Conservation (phyloP, 495 filamentous ascomycete genomes). For the Immersiella caudata region DNA sequence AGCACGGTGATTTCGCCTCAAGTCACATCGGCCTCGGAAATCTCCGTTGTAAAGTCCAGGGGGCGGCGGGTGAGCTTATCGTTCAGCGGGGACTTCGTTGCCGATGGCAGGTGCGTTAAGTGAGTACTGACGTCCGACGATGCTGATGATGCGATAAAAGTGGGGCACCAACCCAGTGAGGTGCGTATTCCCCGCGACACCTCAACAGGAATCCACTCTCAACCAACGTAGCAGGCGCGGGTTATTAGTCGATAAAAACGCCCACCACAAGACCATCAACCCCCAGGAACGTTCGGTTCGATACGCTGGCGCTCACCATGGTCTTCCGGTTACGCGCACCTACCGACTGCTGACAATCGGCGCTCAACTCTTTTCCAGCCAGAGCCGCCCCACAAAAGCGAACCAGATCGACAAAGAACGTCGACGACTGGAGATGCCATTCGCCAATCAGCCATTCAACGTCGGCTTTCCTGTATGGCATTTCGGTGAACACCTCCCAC, state of each 20-base stretch:
- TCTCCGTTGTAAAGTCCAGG: background rate
- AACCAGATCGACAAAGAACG: background rate
- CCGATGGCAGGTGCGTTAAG: no score
- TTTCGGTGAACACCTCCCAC: background rate
- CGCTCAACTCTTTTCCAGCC: background rate
- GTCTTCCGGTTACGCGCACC: background rate
- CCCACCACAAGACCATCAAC: constrained; percentile 14
- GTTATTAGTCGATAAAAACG: background rate
- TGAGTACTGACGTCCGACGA: no score
- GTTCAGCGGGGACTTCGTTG: no score
- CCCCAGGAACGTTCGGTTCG: background rate
- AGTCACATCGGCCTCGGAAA: background rate
- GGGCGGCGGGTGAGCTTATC: background rate
- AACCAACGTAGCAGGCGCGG: no score
- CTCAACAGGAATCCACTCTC: no score
- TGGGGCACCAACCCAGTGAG: no score
- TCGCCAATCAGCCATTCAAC: background rate
- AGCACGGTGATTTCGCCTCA: background rate
- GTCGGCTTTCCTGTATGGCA: background rate
- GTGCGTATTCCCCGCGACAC: no score
- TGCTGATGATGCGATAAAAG: no score
- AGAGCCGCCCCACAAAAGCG: background rate
- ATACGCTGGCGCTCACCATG: background rate
- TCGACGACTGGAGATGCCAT: background rate
- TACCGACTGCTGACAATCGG: background rate